A percentile compares a stretch with the other conserved stretches of the same genome.
Evolutionary conservation across 371 early-diverging fungal species (phyloP).

Genomic region (Parasitella parasitica): DNA sequence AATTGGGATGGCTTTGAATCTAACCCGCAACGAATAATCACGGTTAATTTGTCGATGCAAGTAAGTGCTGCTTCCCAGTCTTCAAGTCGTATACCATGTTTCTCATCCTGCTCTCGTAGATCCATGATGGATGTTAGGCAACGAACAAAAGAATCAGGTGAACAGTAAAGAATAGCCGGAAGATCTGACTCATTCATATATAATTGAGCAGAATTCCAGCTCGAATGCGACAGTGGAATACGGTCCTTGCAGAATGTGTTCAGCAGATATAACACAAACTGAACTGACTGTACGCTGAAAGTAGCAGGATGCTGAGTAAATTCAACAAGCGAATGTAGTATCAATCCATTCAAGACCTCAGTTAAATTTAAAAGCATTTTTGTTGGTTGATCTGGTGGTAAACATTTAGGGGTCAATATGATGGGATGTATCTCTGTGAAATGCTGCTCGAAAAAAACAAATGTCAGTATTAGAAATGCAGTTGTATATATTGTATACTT

Average conservation of each 20-base stretch:
- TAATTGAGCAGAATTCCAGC: not conserved
- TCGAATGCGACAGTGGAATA: not conserved
- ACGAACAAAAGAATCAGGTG: conserved; percentile 13
- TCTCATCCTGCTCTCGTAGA: not conserved
- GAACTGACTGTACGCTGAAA: not conserved
- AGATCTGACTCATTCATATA: not conserved
- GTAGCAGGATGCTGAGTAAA: not conserved
- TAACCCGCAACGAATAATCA: not conserved
- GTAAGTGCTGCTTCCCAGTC: conserved; percentile 16
- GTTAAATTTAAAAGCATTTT: not conserved
- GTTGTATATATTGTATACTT: not conserved
- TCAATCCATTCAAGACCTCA: not conserved
- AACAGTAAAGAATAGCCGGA: conserved; percentile 15
- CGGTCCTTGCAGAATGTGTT: not conserved
- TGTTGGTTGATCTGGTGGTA: not conserved
- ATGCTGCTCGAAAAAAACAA: not conserved
- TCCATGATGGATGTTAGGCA: conserved; percentile 6
- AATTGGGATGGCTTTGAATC: not conserved
- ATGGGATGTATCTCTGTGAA: not conserved
- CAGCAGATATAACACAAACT: not conserved
- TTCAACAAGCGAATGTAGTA: not conserved
- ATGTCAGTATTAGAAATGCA: too few relatives aligned
- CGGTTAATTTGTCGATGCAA: not conserved
- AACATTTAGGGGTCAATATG: conserved; percentile 3
- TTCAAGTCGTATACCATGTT: conserved; percentile 7